phyloP scores from a whole-genome alignment of 1,139 yeast genomes.

The Pichia terricola region DNA sequence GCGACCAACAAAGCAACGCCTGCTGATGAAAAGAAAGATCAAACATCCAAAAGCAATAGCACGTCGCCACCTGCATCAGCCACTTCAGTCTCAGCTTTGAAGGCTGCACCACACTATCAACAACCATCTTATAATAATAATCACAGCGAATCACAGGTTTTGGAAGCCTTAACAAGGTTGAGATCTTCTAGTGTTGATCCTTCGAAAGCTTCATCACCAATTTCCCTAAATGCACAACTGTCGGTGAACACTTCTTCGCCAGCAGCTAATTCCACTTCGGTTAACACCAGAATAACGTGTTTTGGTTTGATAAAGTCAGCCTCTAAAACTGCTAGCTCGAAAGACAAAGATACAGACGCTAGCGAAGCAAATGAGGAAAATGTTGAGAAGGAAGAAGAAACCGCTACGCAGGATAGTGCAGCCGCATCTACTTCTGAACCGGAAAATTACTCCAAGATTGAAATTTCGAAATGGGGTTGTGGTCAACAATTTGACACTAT shows the following conservation, averaged over 20 bases:
- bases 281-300: background rate
- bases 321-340: background rate
- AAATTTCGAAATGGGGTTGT: constrained; percentile 3
- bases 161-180: constrained; percentile 9
- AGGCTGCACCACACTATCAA: background rate
- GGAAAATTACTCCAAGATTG: background rate
- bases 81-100: background rate
- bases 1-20: background rate
- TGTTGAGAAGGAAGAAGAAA: background rate
- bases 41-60: background rate
- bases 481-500: background rate
- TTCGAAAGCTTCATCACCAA: background rate
- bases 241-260: background rate
- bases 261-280: background rate
- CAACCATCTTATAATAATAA: background rate
- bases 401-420: too few species aligned
- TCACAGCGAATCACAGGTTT: constrained; percentile 6
- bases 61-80: background rate
- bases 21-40: background rate
- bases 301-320: constrained; percentile 4
- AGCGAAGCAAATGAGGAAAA: background rate
- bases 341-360: background rate
- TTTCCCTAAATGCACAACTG: background rate
- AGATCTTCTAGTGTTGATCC: constrained; percentile 6
- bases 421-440: too few species aligned